Evolutionary conservation across 139 green algal genomes (phyloP).

Genomic region (Ettlia oleoabundans): DNA sequence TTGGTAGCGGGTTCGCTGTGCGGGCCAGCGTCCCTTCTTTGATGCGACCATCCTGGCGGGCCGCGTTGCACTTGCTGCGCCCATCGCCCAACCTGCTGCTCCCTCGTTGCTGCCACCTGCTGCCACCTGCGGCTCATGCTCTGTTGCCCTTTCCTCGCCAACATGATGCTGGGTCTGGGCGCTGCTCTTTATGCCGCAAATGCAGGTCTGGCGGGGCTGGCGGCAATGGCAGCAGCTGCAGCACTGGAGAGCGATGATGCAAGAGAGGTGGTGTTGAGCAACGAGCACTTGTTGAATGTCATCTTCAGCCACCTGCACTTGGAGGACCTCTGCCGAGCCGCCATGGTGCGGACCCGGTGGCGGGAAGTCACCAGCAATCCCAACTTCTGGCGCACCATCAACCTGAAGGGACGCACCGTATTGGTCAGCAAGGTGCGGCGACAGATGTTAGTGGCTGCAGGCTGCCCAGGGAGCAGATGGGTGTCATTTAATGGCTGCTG

Average conservation of each 20-base stretch:
- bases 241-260: neutral
- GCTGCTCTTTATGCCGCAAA: neutral
- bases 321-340: conserved; percentile 33
- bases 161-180: too few species aligned
- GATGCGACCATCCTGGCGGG: too few species aligned
- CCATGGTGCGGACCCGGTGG: conserved; percentile 27
- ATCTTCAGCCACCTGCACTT: conserved; percentile 23
- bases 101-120: neutral
- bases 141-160: too few species aligned
- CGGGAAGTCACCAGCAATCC: conserved; percentile 26
- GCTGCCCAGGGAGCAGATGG: too few species aligned
- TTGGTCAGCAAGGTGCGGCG: conserved; percentile 27
- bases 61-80: too few species aligned
- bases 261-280: conserved; percentile 3
- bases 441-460: too few species aligned
- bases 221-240: neutral
- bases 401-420: conserved; percentile 18
- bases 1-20: too few species aligned
- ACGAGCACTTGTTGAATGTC: conserved; percentile 16
- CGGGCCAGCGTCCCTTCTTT: too few species aligned
- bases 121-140: too few species aligned
- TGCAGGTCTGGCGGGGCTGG: neutral
- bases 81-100: too few species aligned
- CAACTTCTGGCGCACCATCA: conserved; percentile 29
- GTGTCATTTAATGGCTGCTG: too few species aligned